A percentile compares a stretch with the other conserved stretches of the same genome.
These are phyloP conservation scores for Arabidopsis thaliana DNA, from an alignment of 345 rosid genomes.

Conservation along the genomic window TAIR10.1 NC_003075.7:15710501-15711000, in stretches of 20 bases:
- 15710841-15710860: slow-evolving; percentile 62
- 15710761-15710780: slow-evolving; percentile 78
- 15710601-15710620: slow-evolving; percentile 87
- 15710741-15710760: slow-evolving; percentile 66
- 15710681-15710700: slow-evolving; percentile 84
- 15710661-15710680: slow-evolving; percentile 94
- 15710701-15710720: slow-evolving; percentile 84
- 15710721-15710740: slow-evolving; percentile 76
- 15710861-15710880: slow-evolving; percentile 77
- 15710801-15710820: slow-evolving; percentile 69
- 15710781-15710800: slow-evolving; percentile 71
- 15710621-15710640: slow-evolving; percentile 85
- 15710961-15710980: slow-evolving; percentile 11
- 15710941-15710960: neutral
- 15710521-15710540: neutral
- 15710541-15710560: slow-evolving; percentile 34
- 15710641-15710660: slow-evolving; percentile 91
- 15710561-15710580: slow-evolving; percentile 69
- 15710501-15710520: slow-evolving; percentile 15
- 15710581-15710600: slow-evolving; percentile 80
- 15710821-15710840: slow-evolving; percentile 69
- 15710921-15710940: slow-evolving; percentile 4
- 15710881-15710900: neutral
- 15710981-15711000: neutral
- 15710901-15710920: slow-evolving; percentile 8